Base-by-base conservation (phyloP, 768 basidiomycete species). In the Psilocybe azurescens region DNA sequence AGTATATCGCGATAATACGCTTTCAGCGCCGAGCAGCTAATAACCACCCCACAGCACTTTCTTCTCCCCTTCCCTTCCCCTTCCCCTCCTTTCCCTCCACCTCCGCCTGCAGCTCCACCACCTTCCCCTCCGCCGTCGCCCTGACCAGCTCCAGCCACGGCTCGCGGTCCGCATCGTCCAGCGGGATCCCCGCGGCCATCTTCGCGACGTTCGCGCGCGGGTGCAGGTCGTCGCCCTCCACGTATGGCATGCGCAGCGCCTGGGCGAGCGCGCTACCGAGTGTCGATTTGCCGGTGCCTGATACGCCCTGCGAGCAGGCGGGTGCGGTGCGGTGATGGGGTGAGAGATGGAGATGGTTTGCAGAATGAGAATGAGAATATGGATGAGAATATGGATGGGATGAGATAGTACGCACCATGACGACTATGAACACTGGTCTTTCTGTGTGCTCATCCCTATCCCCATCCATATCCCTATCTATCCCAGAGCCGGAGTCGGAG, bases 171-270 rank as follows among this genome's bases (percentile, higher is more conserved):
- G 77, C 83, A 69, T 97, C 95, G 2, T 81, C 88, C 65, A 99
- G 78, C 4, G 95, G 90, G 24, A 79, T 75, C 0, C 94, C 94
- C 1, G 77, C 70, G 4, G 86, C 76, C 95, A 98, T 97, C 83
- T 98, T 99, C 30, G 85, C 88, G 46, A 97, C 84, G 74, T 97
- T 97, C 11, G 83, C 74, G 24, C 79, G 69, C 0, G 95, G 91
- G 71, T 98, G 96, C 30, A 97, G 81, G 63, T 91, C 88, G 72
- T 97, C 95, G 30, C 91, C 96, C 69, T 98, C 96, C 61, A 94
- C 78, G 77, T 91, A 97, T 1, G 94, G 89, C 62, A 94, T 64
- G n/a, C 73, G 74, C 52, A 94, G 79, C 29, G 79, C 77, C 41
- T 76, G 67, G 6, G 91, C 84, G n/a, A 96, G 77, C 6, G 84